A percentile compares a stretch with the other conserved stretches of the same genome.
Evolutionary conservation across 768 basidiomycete genomes (phyloP).

Genomic region (Sporobolomyces pararoseus): DNA sequence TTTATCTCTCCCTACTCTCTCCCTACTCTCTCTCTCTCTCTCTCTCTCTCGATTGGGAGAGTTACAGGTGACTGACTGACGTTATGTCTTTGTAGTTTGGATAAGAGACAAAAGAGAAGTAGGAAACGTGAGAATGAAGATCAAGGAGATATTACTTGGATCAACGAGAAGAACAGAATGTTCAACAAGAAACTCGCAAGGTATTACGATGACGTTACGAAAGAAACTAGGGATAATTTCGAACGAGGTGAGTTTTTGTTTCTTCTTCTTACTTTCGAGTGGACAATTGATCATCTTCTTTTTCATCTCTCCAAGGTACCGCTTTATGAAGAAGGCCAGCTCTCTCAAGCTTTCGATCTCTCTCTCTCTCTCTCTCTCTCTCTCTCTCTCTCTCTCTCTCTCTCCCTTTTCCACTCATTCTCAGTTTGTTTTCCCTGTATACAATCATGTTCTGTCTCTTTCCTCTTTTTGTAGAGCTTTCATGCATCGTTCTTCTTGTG

Average conservation of each 20-base stretch:
- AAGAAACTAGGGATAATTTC: slow-evolving; percentile 94
- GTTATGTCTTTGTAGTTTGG: slow-evolving; percentile 57
- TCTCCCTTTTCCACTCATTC: too few relatives aligned
- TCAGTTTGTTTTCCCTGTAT: too few relatives aligned
- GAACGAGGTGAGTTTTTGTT: slow-evolving; percentile 74
- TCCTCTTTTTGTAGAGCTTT: too few relatives aligned
- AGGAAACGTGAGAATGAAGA: slow-evolving; percentile 85
- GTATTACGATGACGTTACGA: slow-evolving; percentile 96
- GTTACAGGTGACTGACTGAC: neutral
- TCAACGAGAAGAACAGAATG: slow-evolving; percentile 49
- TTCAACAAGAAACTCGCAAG: slow-evolving; percentile 88
- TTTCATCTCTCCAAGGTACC: too few relatives aligned
- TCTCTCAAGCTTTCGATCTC: neutral
- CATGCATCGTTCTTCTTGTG: too few relatives aligned
- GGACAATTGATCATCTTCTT: too few relatives aligned
- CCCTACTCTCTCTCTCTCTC: neutral
- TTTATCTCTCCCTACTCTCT: slow-evolving; percentile 6
- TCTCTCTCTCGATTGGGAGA: slow-evolving; percentile 1
- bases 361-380: neutral
- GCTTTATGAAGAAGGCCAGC: neutral
- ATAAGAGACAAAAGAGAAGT: slow-evolving; percentile 84
- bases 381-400: neutral
- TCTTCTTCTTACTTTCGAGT: neutral
- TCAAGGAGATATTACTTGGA: slow-evolving; percentile 95
- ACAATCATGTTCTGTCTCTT: too few relatives aligned